phyloP scores from a whole-genome alignment of 805 yeast species.

The Pichia phayaonensis region DNA sequence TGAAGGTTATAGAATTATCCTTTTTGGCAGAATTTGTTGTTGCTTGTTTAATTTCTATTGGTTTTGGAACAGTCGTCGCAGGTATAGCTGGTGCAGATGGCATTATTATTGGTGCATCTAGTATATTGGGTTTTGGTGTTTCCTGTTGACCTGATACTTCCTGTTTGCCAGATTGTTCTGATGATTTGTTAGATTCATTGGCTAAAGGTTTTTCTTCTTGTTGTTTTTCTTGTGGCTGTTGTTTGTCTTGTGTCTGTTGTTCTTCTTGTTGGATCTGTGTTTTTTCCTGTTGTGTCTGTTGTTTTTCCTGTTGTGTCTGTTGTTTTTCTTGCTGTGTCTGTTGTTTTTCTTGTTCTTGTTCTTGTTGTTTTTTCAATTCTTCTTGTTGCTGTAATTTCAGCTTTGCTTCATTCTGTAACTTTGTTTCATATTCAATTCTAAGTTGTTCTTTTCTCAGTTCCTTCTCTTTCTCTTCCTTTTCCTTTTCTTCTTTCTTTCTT shows the following conservation, averaged over 20 bases:
- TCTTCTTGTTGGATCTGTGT: not conserved
- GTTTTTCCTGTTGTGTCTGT: not conserved
- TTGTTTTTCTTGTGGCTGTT: too few species aligned
- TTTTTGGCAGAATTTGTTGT: not conserved
- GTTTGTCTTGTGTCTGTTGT: not conserved
- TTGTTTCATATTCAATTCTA: not conserved
- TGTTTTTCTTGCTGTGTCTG: not conserved
- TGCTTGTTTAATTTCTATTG: not conserved
- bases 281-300: not conserved
- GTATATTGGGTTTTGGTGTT: not conserved
- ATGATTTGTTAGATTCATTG: not conserved
- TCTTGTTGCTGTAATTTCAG: not conserved
- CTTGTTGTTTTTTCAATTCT: not conserved
- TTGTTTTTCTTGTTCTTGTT: not conserved
- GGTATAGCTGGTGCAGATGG: not conserved
- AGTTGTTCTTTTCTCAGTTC: conserved; percentile 9
- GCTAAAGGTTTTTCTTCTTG: too few species aligned
- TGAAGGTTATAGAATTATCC: not conserved
- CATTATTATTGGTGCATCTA: not conserved
- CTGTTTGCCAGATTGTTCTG: not conserved
- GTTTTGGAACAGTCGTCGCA: not conserved
- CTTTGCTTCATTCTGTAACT: not conserved
- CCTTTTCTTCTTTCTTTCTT: conserved; percentile 12
- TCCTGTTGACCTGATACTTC: not conserved
- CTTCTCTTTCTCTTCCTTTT: conserved; percentile 6